phyloP scores from a whole-genome alignment of 257 asterid genomes.

The Henckelia pumila region DNA sequence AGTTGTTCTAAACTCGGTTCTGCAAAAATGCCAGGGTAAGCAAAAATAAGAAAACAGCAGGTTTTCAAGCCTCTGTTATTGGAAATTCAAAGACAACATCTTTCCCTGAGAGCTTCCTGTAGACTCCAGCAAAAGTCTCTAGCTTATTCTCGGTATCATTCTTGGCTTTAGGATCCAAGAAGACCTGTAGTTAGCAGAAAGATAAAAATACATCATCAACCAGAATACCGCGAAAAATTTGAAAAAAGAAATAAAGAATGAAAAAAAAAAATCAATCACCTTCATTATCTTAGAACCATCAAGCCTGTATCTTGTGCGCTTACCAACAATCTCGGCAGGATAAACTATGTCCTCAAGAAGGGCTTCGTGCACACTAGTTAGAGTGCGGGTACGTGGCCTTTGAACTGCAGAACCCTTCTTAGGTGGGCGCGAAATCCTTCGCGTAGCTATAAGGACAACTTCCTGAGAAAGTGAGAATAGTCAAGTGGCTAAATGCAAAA shows the following conservation, averaged over 20 bases:
- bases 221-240: too few species aligned
- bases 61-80: slow-evolving; percentile 29
- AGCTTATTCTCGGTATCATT: slow-evolving; percentile 53
- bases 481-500: not conserved
- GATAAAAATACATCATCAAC: not conserved
- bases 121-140: slow-evolving; percentile 58
- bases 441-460: slow-evolving; percentile 72
- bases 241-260: not conserved
- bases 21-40: not conserved
- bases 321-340: slow-evolving; percentile 74
- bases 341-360: slow-evolving; percentile 67
- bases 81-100: slow-evolving; percentile 53
- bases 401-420: slow-evolving; percentile 75
- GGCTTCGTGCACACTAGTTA: slow-evolving; percentile 76
- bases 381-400: slow-evolving; percentile 68
- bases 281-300: slow-evolving; percentile 78
- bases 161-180: slow-evolving; percentile 54
- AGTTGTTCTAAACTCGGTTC: not conserved
- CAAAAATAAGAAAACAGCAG: not conserved
- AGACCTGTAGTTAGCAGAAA: slow-evolving; percentile 30
- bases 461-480: slow-evolving; percentile 37
- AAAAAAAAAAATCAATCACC: slow-evolving; percentile 31
- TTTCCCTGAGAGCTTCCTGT: slow-evolving; percentile 58
- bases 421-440: slow-evolving; percentile 79
- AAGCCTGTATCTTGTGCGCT: slow-evolving; percentile 55